phyloP scores from a whole-genome alignment of 306 rosid genomes.

The Prunus dulcis region DNA sequence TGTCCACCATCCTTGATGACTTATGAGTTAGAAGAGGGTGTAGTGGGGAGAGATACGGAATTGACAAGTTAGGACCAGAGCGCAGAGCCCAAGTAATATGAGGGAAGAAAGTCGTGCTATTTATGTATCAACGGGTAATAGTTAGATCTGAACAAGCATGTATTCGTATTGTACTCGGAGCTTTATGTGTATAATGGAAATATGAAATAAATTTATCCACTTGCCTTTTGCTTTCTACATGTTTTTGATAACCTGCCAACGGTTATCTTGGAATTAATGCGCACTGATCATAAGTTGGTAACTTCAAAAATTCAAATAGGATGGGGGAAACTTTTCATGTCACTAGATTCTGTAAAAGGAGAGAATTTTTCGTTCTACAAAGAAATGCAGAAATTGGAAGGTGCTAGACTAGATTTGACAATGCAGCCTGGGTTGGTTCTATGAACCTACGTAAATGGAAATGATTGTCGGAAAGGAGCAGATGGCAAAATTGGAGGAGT shows the following conservation, averaged over 20 bases:
- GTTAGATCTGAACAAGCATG: slow-evolving; percentile 41
- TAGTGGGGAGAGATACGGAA: background rate
- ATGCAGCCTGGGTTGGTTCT: too few relatives aligned
- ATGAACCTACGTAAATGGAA: too few relatives aligned
- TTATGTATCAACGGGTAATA: slow-evolving; percentile 30
- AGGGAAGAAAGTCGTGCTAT: slow-evolving; percentile 23
- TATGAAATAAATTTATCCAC: slow-evolving; percentile 33
- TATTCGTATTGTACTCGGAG: slow-evolving; percentile 32
- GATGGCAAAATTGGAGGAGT: too few relatives aligned
- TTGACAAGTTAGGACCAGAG: slow-evolving; percentile 22
- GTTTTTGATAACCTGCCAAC: background rate
- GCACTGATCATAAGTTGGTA: background rate
- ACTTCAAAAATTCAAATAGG: too few relatives aligned
- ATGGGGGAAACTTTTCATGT: too few relatives aligned
- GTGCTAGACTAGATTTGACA: too few relatives aligned
- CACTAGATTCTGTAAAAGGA: too few relatives aligned
- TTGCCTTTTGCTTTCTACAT: background rate
- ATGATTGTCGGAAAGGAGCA: too few relatives aligned
- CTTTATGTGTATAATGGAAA: slow-evolving; percentile 43
- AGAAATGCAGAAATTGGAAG: too few relatives aligned
- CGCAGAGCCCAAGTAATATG: slow-evolving; percentile 19
- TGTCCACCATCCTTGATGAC: slow-evolving; percentile 72
- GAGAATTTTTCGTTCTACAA: too few relatives aligned
- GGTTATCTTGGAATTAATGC: background rate
- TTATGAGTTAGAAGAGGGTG: slow-evolving; percentile 30